These are phyloP conservation scores for Pyrenula aspistea DNA, from an alignment of 495 filamentous ascomycete species.

Conservation along the genomic window DNA sequence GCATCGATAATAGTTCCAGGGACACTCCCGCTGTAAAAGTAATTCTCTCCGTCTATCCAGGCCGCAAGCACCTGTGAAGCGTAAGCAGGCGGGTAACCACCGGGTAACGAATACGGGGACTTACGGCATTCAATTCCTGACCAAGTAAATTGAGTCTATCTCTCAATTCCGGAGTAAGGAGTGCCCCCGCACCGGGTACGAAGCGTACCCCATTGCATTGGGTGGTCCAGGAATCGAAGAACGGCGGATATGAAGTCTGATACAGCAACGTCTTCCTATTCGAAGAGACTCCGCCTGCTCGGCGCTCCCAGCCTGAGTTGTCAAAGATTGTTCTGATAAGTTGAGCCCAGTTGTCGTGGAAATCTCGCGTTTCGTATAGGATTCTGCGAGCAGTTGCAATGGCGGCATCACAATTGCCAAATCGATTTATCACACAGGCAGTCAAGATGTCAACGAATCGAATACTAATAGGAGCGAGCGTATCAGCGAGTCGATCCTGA, in stretches of 20 bases:
- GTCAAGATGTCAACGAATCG: background rate
- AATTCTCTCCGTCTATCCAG: background rate
- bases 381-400: background rate
- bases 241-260: background rate
- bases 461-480: background rate
- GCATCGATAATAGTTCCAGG: background rate
- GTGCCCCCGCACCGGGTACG: background rate
- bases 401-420: background rate
- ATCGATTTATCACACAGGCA: background rate
- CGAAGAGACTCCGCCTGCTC: background rate
- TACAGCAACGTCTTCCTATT: background rate
- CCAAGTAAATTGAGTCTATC: background rate
- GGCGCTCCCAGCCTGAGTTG: background rate
- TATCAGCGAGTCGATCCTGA: background rate
- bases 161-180: background rate
- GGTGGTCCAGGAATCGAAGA: background rate
- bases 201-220: background rate
- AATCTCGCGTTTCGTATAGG: background rate
- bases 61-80: background rate
- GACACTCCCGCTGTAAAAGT: background rate
- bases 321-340: background rate
- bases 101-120: background rate
- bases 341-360: background rate
- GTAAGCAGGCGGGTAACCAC: background rate
- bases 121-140: background rate